Evolutionary conservation across 768 basidiomycete species (phyloP).

Genomic region (Mrakia gelida): DNA sequence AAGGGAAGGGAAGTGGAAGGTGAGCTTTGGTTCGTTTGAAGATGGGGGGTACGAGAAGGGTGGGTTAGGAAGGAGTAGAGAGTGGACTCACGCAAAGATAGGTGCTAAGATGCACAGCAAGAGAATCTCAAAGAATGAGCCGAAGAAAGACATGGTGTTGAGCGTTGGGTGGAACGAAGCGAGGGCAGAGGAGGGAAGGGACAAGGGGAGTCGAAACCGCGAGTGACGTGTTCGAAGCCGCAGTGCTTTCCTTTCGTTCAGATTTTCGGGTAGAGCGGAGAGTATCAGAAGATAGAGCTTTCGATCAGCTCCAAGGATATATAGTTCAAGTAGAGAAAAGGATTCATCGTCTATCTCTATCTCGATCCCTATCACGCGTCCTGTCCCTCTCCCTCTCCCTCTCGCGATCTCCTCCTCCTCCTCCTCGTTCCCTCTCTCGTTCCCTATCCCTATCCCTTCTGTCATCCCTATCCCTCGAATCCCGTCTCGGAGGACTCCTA

Average conservation of each 20-base stretch:
- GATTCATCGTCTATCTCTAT: neutral
- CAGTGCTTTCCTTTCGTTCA: too few relatives aligned
- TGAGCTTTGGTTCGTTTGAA: neutral
- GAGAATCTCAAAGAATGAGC: neutral
- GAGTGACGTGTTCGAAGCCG: too few relatives aligned
- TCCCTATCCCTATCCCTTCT: constrained; percentile 33
- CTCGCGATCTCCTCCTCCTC: constrained; percentile 33
- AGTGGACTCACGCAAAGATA: neutral
- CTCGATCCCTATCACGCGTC: constrained; percentile 15
- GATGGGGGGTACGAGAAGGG: neutral
- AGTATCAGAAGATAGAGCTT: too few relatives aligned
- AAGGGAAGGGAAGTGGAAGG: neutral
- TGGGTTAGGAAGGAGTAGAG: neutral
- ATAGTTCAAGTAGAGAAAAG: neutral
- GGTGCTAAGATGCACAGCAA: constrained; percentile 6
- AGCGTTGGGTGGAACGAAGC: too few relatives aligned
- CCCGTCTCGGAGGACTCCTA: constrained; percentile 36
- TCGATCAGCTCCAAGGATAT: too few relatives aligned
- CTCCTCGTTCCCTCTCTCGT: neutral
- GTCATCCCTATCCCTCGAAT: neutral
- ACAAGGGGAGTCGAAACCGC: too few relatives aligned
- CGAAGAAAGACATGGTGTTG: neutral
- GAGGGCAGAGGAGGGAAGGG: too few relatives aligned
- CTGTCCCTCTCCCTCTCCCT: constrained; percentile 34
- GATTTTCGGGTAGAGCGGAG: too few relatives aligned